Evolutionary conservation across 495 filamentous ascomycete genomes (phyloP), one percentile per base, ranked within the genome.

Genomic region (Penicillium cataractarum): DNA sequence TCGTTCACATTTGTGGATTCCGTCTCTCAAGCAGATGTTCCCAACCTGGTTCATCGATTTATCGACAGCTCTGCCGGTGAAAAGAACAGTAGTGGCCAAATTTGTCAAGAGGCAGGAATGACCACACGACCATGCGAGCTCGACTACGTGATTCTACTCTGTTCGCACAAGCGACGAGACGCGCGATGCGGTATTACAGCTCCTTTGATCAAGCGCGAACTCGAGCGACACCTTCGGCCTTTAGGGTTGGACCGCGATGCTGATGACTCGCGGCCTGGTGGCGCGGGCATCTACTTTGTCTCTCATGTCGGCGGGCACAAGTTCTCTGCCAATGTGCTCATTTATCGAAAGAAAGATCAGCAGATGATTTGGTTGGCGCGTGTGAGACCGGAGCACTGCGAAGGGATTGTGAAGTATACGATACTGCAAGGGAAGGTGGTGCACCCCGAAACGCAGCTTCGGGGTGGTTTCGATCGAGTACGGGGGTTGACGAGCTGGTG

Each of bases 301-400:
- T 92, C 87, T 60, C 95, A 99, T 73, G 92, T 97, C 0, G 95
- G 95, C 12, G 95, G 95, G 0, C 95, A 99, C 71, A 96, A 96
- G 76, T 98, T 92, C 72, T 85, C 86, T 7, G 95, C 95, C 1
- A 99, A 99, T 70, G 84, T 97, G 56, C 83, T 99, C 75, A 73
- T 99, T 0, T 98, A 99, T 71, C 83, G 95, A 17, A 83, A 88
- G 53, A 82, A 80, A 21, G 82, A 88, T 61, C 74, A 67, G 74
- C 93, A 97, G 79, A 94, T 92, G 74, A 93, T 99, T 54, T 99
- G 95, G 95, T 79, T 99, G 17, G 95, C 93, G 19, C 82, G 93
- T 29, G 86, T 98, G 0, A 74, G 82, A 64, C 94, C 95, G 3
- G 92, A 95, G 79, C 91, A 99, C 73, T 97, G 95, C 55, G 93